Evolutionary conservation across 768 basidiomycete genomes (phyloP), one percentile per base, ranked within the genome.

Genomic region (Lactarius vividus): DNA sequence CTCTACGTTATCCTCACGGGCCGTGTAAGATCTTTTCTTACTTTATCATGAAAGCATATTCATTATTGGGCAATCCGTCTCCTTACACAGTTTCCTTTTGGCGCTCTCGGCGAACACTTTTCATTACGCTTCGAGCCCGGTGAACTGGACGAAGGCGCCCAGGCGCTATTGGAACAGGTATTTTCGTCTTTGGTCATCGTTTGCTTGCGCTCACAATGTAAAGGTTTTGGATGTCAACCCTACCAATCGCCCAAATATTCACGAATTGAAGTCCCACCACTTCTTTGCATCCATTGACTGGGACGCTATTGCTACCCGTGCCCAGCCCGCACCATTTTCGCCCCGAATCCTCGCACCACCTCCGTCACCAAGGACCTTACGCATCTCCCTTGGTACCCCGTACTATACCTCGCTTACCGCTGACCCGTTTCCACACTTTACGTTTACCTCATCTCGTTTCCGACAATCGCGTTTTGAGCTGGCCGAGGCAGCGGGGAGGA

Each of bases 1-100:
- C 33, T 69, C 23, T 64, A 60, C 15, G 65, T 69, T n/a, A 66
- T 70, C 62, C 68, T 69, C 29, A 70, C 68, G 5, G 70, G 68
- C 15, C 68, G 70, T 23, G 70, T 70, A 54, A 60, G 70, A 20
- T 9, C 44, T 49, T 15, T 29, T 10, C n/a, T 15, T 33, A 6
- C 15, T 18, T 9, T 9, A 31, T 40, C 40, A 35, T 2, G 28
- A 13, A 23, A 31, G 2, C 5, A 29, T n/a, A 29, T 49, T 55
- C 37, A 59, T 29, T 20, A 35, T 54, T 16, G 35, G 35, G 28
- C 2, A 58, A 40, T 33, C 13, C 11, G 1, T 11, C 29, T 37
- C 15, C 20, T 39, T 4, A 11, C 61, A 37, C 11, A 70, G 69
- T 68, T 65, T 39, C 69, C 69, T 15, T 70, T 70, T 53, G 69